Base-by-base conservation (phyloP, 31 red algal genomes). In the Asparagopsis taxiformis region DNA sequence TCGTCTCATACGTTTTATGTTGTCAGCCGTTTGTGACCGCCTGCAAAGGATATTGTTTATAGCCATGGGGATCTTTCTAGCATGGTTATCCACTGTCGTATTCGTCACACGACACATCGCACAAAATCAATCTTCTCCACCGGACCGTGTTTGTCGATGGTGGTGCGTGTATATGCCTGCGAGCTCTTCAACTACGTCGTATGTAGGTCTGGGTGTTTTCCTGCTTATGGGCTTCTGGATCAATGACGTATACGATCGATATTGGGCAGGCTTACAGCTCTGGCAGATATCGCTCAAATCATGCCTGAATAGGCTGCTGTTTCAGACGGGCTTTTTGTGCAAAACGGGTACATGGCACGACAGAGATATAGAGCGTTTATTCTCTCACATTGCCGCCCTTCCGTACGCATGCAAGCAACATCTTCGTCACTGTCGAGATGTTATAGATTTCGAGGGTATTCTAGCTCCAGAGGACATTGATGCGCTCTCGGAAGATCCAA, bases 161-260 rank as follows among this genome's bases (percentile, higher is more conserved):
- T 83, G 79, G 79, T 87, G 64, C 62, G 46, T 69, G 16, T 77
- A 87, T 29, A 50, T 87, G 44, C 62, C 71, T 7, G 54, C 77
- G 31, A 51, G 56, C 51, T 60, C 72, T 6, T 64, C 50, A 8
- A 76, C 64, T 4, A 87, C 72, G 3, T 65, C 69, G 13, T 85
- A 85, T 41, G 51, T 85, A 56, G 64, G 82, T 62, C 57, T 87
- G 38, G 82, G 71, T 25, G 55, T 87, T 24, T 87, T 87, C 34
- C 28, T 76, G 51, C 62, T 68, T 3, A 57, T 87, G 2, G 82
- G 70, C 5, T 87, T 87, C 50, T 77, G 82, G 71, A 28, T 76
- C 41, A 76, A 69, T 46, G 72, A 77, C 49, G 71, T 71, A 56
- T 87, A 87, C 32, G 72, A 61, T 0, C 32, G 82, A 24, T 87